Base-by-base conservation (phyloP, 225 moss, liverwort and hornwort genomes). In the Pleurozium schreberi region DNA sequence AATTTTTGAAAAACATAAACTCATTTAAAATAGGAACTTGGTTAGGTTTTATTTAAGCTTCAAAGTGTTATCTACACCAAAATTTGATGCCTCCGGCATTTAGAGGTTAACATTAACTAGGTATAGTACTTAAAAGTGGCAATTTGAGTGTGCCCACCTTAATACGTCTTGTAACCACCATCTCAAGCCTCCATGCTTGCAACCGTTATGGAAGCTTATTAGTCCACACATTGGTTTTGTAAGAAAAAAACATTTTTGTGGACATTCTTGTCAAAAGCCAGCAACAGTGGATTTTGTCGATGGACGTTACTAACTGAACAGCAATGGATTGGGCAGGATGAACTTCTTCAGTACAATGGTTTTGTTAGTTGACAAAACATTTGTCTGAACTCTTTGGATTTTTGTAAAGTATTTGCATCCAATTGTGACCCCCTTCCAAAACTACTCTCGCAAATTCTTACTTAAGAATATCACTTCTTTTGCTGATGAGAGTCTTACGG, bases 381-480 rank as follows among this genome's bases (percentile, higher is more conserved):
- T 60, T 42, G n/a, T n/a, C n/a, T n/a, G 80, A 43, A 75, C 13
- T 4, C 20, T 27, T 70, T 12, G 50, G 50, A 5, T 36, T 52
- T 52, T 3, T 34, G 9, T 3, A 36, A 23, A 47, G 12, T 33
- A 75, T 8, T 2, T 49, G 8, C 20, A 50, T 12, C 75, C 20
- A 33, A 53, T 36, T 53, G 36, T 53, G 36, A 5, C 0, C 6
- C 9, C 2, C 36, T 76, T 36, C 20, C 1, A 14, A 22, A 76
- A 22, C 5, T 3, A 0, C 6, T 18, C 11, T 0, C 6, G 8
- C 12, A 75, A 1, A 5, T 75, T 33, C 3, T 33, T 33, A 21
- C 36, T 2, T 53, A 9, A 36, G 14, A 36, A 14, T 52, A 9
- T 53, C 9, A 33, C 3, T 20, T 3, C 6, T 3, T 20, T 1